These are phyloP conservation scores for Phtheirospermum japonicum DNA, from an alignment of 257 asterid species.

Conservation along the genomic window DNA sequence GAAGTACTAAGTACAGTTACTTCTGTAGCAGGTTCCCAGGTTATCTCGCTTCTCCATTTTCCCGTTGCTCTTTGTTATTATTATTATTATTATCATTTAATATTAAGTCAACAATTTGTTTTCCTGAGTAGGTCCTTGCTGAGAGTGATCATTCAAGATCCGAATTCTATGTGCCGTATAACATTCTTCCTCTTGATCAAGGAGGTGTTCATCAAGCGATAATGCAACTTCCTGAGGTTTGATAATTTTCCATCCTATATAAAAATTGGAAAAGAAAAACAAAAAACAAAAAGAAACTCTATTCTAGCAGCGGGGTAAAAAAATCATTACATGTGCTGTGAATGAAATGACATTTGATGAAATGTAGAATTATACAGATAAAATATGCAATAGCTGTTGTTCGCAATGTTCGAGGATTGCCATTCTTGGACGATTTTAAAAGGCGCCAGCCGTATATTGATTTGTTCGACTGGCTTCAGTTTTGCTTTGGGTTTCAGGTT, in stretches of 20 bases:
- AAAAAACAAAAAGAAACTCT: too few species aligned
- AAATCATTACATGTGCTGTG: too few species aligned
- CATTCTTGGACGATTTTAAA: constrained; percentile 60
- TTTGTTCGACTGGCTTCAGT: constrained; percentile 88
- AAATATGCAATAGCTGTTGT: constrained; percentile 73
- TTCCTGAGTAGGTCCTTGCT: constrained; percentile 55
- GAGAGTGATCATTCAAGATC: constrained; percentile 65
- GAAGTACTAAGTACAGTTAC: constrained; percentile 69
- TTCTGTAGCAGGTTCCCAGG: constrained; percentile 82
- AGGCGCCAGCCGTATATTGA: constrained; percentile 49
- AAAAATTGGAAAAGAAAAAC: too few species aligned
- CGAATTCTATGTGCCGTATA: constrained; percentile 66
- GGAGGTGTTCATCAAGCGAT: constrained; percentile 86
- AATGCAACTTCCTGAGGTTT: constrained; percentile 97
- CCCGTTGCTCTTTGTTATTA: not conserved
- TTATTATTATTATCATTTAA: not conserved
- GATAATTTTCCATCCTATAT: too few species aligned
- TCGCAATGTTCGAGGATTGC: constrained; percentile 77
- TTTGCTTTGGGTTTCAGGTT: constrained; percentile 90
- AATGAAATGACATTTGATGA: constrained; percentile 35
- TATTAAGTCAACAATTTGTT: constrained; percentile 18
- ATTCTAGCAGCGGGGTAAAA: too few species aligned
- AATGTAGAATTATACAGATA: constrained; percentile 50
- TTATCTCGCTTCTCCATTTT: constrained; percentile 24
- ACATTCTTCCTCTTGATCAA: constrained; percentile 90